A percentile compares a stretch with the other conserved stretches of the same genome.
Evolutionary conservation across 129 eudicot genomes (phyloP).

Genomic region (Artemisia argyi): DNA sequence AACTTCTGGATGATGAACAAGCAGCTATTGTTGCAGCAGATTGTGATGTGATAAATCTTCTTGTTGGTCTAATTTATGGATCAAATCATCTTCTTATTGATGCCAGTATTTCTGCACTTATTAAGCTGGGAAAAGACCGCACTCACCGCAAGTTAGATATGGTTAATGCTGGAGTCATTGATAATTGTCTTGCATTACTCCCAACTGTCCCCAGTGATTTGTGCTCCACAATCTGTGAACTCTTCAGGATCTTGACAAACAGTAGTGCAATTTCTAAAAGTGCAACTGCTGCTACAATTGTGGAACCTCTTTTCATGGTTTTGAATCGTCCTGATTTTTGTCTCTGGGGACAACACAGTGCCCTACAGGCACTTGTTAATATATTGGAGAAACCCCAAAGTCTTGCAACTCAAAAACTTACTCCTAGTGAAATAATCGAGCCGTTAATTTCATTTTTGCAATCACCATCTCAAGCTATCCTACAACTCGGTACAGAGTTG

Average conservation of each 20-base stretch:
- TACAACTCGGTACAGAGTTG: conserved; percentile 81
- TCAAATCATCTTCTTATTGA: conserved; percentile 63
- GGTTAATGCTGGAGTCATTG: conserved; percentile 69
- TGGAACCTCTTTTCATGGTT: conserved; percentile 69
- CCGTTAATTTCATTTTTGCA: conserved; percentile 64
- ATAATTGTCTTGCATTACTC: conserved; percentile 60
- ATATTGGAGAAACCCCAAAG: conserved; percentile 79
- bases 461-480: conserved; percentile 82
- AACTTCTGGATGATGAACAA: conserved; percentile 68
- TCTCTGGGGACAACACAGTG: conserved; percentile 85
- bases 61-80: conserved; percentile 66
- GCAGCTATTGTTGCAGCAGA: conserved; percentile 53
- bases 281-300: conserved; percentile 58
- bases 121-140: conserved; percentile 70
- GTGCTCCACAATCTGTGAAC: conserved; percentile 69
- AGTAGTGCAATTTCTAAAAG: conserved; percentile 77
- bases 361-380: conserved; percentile 83
- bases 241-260: conserved; percentile 78
- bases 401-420: conserved; percentile 57
- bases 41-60: conserved; percentile 53
- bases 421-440: conserved; percentile 76
- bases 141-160: conserved; percentile 74
- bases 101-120: conserved; percentile 74
- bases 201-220: conserved; percentile 55
- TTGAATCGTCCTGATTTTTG: conserved; percentile 63